phyloP scores from a whole-genome alignment of 2,329 filamentous ascomycete genomes.

The Zalaria obscura region DNA sequence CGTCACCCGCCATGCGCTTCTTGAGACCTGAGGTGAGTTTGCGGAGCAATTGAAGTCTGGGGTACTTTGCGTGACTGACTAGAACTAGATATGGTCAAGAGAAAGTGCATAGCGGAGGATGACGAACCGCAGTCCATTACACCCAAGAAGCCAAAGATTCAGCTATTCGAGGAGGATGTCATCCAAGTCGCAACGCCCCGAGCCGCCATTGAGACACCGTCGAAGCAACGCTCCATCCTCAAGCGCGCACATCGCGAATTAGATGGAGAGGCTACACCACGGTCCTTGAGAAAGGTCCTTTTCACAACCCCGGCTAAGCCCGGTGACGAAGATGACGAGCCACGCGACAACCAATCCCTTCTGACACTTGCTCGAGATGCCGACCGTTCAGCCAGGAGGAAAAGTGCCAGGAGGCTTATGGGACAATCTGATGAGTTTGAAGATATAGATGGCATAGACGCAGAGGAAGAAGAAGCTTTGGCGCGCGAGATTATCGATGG shows the following conservation, averaged over 20 bases:
- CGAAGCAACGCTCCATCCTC: slow-evolving; percentile 17
- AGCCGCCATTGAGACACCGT: slow-evolving; percentile 14
- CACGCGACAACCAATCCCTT: slow-evolving; percentile 28
- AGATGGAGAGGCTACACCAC: slow-evolving; percentile 22
- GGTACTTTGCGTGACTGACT: slow-evolving; percentile 2
- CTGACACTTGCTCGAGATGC: slow-evolving; percentile 55
- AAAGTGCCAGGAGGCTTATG: slow-evolving; percentile 66
- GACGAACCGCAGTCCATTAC: neutral
- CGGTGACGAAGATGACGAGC: slow-evolving; percentile 15
- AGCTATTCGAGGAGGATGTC: neutral
- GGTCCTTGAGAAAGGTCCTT: slow-evolving; percentile 29
- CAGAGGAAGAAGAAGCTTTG: slow-evolving; percentile 53
- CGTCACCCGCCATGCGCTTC: too few species aligned
- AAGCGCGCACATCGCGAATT: slow-evolving; percentile 14
- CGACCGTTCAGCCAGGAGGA: slow-evolving; percentile 74
- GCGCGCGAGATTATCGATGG: slow-evolving; percentile 52
- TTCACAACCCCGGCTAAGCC: slow-evolving; percentile 30
- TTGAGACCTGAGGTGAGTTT: too few species aligned
- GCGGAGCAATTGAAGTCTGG: neutral
- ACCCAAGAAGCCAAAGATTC: slow-evolving; percentile 2
- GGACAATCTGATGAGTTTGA: slow-evolving; percentile 52
- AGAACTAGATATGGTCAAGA: slow-evolving; percentile 4
- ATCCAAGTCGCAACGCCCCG: slow-evolving; percentile 2
- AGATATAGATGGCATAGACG: slow-evolving; percentile 51
- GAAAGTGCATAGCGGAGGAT: slow-evolving; percentile 1